phyloP scores from a whole-genome alignment of 2,329 filamentous ascomycete genomes.

The Zelopaecilomyces penicillatus region DNA sequence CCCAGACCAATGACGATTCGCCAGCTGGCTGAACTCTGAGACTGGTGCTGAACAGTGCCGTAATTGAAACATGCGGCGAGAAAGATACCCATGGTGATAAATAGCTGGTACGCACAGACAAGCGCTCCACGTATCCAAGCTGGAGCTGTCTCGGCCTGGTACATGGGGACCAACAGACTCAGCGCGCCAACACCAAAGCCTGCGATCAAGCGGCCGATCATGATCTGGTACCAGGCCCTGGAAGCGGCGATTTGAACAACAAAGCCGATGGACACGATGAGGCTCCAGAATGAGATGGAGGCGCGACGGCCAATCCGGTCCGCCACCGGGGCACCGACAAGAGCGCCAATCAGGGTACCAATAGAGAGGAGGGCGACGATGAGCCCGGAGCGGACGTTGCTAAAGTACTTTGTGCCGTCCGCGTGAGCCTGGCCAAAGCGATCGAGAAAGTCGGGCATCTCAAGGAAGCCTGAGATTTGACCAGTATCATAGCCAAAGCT shows the following conservation, averaged over 20 bases:
- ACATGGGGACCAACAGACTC: conserved; percentile 61
- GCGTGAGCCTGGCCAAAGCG: conserved; percentile 38
- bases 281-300: conserved; percentile 53
- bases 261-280: conserved; percentile 56
- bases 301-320: conserved; percentile 55
- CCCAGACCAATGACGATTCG: conserved; percentile 49
- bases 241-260: conserved; percentile 55
- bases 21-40: conserved; percentile 45
- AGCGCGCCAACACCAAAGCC: conserved; percentile 61
- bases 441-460: conserved; percentile 47
- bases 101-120: conserved; percentile 60
- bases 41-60: conserved; percentile 43
- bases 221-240: conserved; percentile 54
- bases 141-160: conserved; percentile 62
- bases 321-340: conserved; percentile 53
- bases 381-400: conserved; percentile 46
- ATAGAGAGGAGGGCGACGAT: conserved; percentile 52
- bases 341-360: conserved; percentile 51
- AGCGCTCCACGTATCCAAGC: conserved; percentile 58
- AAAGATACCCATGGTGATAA: conserved; percentile 64
- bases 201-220: conserved; percentile 55
- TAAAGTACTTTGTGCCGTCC: conserved; percentile 36
- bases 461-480: conserved; percentile 48
- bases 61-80: conserved; percentile 53
- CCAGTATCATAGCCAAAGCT: conserved; percentile 42